phyloP scores from a whole-genome alignment of 2,329 filamentous ascomycete species.

The Botryotinia globosa region DNA sequence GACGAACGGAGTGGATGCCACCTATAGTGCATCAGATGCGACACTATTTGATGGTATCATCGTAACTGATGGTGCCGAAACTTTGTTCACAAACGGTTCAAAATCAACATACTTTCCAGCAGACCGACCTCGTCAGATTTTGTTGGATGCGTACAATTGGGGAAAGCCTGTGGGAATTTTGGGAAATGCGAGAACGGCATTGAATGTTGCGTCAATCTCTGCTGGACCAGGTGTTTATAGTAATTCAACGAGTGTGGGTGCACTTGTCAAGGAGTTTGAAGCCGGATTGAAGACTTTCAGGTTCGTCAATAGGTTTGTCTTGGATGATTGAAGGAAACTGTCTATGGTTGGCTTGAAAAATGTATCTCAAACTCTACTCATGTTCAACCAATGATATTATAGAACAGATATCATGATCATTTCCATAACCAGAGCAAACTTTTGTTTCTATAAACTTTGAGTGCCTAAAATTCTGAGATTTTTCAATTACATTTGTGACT shows the following conservation, averaged over 20 bases:
- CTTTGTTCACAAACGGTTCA: slow-evolving; percentile 47
- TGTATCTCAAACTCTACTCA: not conserved
- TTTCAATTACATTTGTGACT: not conserved
- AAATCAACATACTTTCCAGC: slow-evolving; percentile 59
- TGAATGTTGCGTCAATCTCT: not conserved
- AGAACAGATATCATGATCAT: not conserved
- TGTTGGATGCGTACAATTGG: slow-evolving; percentile 62
- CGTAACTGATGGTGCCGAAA: slow-evolving; percentile 52
- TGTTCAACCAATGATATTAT: not conserved
- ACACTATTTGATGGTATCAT: slow-evolving; percentile 62
- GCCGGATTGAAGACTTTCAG: slow-evolving; percentile 62
- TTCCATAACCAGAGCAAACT: fast-evolving
- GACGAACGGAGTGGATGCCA: slow-evolving; percentile 53
- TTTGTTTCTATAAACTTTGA: not conserved
- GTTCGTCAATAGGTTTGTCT: slow-evolving; percentile 61
- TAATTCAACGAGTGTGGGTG: not conserved
- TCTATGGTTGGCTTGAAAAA: not conserved
- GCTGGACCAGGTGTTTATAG: not conserved
- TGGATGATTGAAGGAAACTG: slow-evolving; percentile 43
- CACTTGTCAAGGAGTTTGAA: slow-evolving; percentile 48
- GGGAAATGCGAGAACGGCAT: not conserved
- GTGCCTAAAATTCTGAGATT: not conserved
- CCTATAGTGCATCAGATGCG: slow-evolving; percentile 64
- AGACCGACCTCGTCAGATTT: slow-evolving; percentile 61
- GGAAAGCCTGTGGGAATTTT: slow-evolving; percentile 61